A percentile compares a stretch with the other conserved stretches of the same genome.
phyloP scores from a whole-genome alignment of 345 rosid genomes.

The Syzygium grande region DNA sequence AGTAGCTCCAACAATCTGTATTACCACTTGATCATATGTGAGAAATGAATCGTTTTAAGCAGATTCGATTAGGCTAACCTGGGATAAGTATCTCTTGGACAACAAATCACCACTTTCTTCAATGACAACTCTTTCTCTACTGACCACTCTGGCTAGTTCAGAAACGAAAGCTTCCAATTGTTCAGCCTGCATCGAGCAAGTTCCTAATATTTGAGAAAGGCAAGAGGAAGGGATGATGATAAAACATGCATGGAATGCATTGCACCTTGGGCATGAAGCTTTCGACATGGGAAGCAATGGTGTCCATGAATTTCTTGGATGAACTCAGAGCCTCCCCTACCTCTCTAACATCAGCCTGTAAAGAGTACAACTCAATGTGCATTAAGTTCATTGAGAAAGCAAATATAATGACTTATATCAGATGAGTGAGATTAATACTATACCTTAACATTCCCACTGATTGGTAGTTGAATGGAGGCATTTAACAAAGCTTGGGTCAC shows the following conservation, averaged over 20 bases:
- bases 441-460: conserved; percentile 50
- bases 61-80: conserved; percentile 29
- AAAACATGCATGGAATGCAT: neutral
- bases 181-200: conserved; percentile 42
- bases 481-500: conserved; percentile 50
- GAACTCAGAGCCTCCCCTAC: conserved; percentile 52
- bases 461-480: conserved; percentile 52
- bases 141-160: conserved; percentile 62
- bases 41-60: neutral
- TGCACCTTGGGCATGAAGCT: conserved; percentile 54
- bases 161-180: conserved; percentile 57
- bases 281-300: conserved; percentile 32
- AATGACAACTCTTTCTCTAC: conserved; percentile 44
- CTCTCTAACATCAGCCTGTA: conserved; percentile 56
- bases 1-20: neutral
- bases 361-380: neutral
- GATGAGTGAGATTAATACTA: conserved; percentile 18
- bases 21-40: neutral
- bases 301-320: conserved; percentile 52
- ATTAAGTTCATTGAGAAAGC: neutral
- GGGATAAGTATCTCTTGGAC: conserved; percentile 33
- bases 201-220: neutral
- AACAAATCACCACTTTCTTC: conserved; percentile 63
- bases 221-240: neutral
- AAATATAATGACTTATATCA: conserved; percentile 12